Conservation (phyloP, 306 rosid genomes). For the Fagus sylvatica region DNA sequence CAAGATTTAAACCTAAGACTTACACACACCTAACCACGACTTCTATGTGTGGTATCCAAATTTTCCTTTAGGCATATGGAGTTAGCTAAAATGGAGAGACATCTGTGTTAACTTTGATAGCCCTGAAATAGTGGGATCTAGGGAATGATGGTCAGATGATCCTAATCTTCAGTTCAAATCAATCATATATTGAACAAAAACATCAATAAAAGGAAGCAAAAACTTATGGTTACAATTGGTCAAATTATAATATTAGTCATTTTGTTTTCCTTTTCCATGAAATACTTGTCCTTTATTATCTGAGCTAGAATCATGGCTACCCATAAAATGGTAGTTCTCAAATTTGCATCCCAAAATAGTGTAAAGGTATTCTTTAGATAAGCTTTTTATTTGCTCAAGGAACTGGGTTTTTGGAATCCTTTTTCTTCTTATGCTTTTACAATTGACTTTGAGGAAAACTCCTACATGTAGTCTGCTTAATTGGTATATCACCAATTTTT, state of each 20-base stretch:
- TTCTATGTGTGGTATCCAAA: too few relatives aligned
- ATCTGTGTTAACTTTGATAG: too few relatives aligned
- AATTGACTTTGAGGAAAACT: background rate
- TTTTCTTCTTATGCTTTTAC: background rate
- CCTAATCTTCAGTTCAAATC: background rate
- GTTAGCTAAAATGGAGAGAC: too few relatives aligned
- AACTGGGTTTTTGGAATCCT: background rate
- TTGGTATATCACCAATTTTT: background rate
- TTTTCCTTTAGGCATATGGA: too few relatives aligned
- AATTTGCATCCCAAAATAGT: slow-evolving; percentile 8
- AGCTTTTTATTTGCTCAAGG: slow-evolving; percentile 8
- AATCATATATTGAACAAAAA: background rate
- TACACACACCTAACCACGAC: too few relatives aligned
- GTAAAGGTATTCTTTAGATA: background rate
- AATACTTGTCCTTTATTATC: slow-evolving; percentile 33
- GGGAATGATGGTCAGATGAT: background rate
- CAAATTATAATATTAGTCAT: slow-evolving; percentile 45
- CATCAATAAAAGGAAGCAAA: background rate
- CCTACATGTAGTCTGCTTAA: background rate
- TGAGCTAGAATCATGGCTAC: slow-evolving; percentile 50
- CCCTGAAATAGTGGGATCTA: background rate
- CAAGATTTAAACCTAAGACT: too few relatives aligned
- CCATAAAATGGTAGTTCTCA: slow-evolving; percentile 26
- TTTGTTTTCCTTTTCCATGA: slow-evolving; percentile 4
- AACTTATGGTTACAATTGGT: slow-evolving; percentile 31